Evolutionary conservation across 139 green algal genomes (phyloP).

Genomic region (Mychonastes homosphaera): DNA sequence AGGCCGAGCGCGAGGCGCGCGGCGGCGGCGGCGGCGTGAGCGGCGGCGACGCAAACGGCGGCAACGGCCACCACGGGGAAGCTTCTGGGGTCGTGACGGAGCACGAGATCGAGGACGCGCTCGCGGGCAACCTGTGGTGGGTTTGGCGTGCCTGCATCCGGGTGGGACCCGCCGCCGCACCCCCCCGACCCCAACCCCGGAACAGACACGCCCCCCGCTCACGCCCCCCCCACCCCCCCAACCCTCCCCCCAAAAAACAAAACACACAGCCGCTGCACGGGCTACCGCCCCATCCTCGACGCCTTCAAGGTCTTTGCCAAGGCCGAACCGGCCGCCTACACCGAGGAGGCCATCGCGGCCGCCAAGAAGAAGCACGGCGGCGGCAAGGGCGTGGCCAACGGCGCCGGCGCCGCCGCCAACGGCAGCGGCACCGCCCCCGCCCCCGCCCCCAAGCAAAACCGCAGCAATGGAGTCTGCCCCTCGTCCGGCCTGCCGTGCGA

Average conservation of each 20-base stretch:
- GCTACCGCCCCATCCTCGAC: slow-evolving; percentile 93
- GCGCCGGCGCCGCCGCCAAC: neutral
- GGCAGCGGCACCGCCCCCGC: no score
- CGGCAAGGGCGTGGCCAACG: slow-evolving; percentile 7
- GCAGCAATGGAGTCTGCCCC: slow-evolving; percentile 52
- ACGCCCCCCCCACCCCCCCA: no score
- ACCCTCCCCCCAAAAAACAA: no score
- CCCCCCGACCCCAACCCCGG: no score
- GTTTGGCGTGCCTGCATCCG: neutral
- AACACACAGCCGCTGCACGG: slow-evolving; percentile 83
- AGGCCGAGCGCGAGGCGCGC: no score
- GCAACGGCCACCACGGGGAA: no score
- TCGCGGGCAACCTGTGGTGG: slow-evolving; percentile 91
- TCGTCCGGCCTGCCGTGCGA: slow-evolving; percentile 65
- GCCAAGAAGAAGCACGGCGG: slow-evolving; percentile 30
- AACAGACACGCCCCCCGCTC: no score
- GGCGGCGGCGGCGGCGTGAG: slow-evolving; percentile 15
- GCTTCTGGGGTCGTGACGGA: no score
- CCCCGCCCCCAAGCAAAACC: no score
- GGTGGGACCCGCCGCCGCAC: no score
- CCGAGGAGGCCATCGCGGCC: slow-evolving; percentile 66
- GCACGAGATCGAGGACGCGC: slow-evolving; percentile 83
- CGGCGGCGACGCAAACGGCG: no score
- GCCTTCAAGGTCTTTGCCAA: slow-evolving; percentile 90
- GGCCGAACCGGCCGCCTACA: slow-evolving; percentile 48